Evolutionary conservation across 148 eudicot genomes (phyloP).

Genomic region (Rhododendron ovatum): DNA sequence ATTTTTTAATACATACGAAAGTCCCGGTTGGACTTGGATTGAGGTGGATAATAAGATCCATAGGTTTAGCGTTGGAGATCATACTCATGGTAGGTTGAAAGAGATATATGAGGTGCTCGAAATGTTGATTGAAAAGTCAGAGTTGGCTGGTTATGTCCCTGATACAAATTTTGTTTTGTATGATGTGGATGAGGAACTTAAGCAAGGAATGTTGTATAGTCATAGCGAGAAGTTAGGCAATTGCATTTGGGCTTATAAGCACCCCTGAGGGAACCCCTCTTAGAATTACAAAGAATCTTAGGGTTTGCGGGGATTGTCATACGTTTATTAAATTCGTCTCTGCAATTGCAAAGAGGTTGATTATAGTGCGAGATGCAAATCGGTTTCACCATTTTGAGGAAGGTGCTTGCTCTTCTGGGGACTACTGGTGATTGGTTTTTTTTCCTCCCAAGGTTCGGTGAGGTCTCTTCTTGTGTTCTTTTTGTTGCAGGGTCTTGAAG

Average conservation of each 20-base stretch:
- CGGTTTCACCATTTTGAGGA: slow-evolving; percentile 26
- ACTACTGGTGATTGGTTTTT: slow-evolving; percentile 16
- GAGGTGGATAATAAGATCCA: slow-evolving; percentile 22
- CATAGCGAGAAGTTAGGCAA: slow-evolving; percentile 29
- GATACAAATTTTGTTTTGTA: slow-evolving; percentile 20
- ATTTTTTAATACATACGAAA: too few relatives aligned
- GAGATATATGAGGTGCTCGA: slow-evolving; percentile 24
- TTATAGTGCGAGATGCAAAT: slow-evolving; percentile 30
- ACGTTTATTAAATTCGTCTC: slow-evolving; percentile 19
- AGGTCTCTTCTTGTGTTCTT: not conserved
- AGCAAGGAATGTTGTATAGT: slow-evolving; percentile 13
- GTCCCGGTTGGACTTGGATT: slow-evolving; percentile 26
- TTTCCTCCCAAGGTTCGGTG: not conserved
- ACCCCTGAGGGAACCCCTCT: slow-evolving; percentile 19
- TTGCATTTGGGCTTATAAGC: slow-evolving; percentile 26
- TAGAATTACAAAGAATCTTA: slow-evolving; percentile 26
- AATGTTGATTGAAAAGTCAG: slow-evolving; percentile 12
- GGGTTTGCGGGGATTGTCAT: not conserved
- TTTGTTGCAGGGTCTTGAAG: not conserved
- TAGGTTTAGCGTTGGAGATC: slow-evolving; percentile 24
- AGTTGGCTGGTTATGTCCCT: slow-evolving; percentile 23
- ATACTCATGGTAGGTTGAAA: slow-evolving; percentile 13
- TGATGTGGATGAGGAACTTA: slow-evolving; percentile 25
- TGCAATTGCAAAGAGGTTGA: slow-evolving; percentile 12
- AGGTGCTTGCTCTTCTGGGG: slow-evolving; percentile 25